phyloP scores from a whole-genome alignment of 805 yeast genomes.

The Candida piceae region DNA sequence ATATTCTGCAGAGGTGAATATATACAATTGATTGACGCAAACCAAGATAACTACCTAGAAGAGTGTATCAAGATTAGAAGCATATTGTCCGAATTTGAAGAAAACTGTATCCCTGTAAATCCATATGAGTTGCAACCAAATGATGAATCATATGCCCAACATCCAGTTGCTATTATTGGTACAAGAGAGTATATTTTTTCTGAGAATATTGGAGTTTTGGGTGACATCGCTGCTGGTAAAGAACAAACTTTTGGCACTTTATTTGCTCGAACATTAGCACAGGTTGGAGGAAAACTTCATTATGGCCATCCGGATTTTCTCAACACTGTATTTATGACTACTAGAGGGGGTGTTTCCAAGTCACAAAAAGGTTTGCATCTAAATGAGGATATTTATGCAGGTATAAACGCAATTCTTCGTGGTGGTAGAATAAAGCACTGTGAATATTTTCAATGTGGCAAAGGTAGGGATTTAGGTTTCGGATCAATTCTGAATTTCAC shows the following conservation, averaged over 20 bases:
- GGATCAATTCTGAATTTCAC: slow-evolving; percentile 90
- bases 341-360: slow-evolving; percentile 93
- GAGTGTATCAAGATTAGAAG: slow-evolving; percentile 77
- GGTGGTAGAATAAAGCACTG: slow-evolving; percentile 95
- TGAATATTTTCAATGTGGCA: slow-evolving; percentile 95
- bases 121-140: slow-evolving; percentile 21
- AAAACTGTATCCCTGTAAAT: slow-evolving; percentile 27
- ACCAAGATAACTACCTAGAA: slow-evolving; percentile 77
- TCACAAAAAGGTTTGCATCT: slow-evolving; percentile 91
- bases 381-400: slow-evolving; percentile 95
- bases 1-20: slow-evolving; percentile 78
- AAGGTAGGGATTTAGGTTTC: slow-evolving; percentile 93
- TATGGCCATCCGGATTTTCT: slow-evolving; percentile 97
- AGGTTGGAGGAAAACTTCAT: slow-evolving; percentile 90
- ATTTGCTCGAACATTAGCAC: slow-evolving; percentile 89
- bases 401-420: slow-evolving; percentile 81
- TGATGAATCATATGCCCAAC: slow-evolving; percentile 47
- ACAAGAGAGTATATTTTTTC: slow-evolving; percentile 94
- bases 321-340: slow-evolving; percentile 86
- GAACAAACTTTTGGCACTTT: slow-evolving; percentile 96
- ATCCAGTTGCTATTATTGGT: slow-evolving; percentile 89
- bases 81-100: slow-evolving; percentile 73
- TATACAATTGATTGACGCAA: slow-evolving; percentile 76
- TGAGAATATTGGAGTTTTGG: slow-evolving; percentile 86
- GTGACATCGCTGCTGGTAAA: slow-evolving; percentile 96